Percentiles rank a stretch among this genome's conserved stretches.
phyloP scores from a whole-genome alignment of 1,139 yeast species.

The Geotrichum cucujoidarum region DNA sequence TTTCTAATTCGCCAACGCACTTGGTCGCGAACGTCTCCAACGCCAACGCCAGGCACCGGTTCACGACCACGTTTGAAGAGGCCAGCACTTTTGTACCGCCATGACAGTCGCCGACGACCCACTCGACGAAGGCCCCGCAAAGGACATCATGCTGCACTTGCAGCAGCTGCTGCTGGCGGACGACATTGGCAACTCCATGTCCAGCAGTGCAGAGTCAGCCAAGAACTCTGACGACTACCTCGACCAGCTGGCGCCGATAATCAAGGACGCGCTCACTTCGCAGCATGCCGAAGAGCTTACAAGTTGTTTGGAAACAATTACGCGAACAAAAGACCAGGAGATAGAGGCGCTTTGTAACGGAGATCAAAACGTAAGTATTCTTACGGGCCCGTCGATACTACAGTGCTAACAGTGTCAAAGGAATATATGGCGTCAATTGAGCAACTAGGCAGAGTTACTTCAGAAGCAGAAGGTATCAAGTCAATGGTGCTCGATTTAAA shows the following conservation, averaged over 20 bases:
- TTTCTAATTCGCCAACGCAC: no score
- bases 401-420: slow-evolving; percentile 11
- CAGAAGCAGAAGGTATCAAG: slow-evolving; percentile 51
- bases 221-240: slow-evolving; percentile 52
- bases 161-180: slow-evolving; percentile 20
- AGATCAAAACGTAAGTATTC: slow-evolving; percentile 48
- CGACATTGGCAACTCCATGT: slow-evolving; percentile 1
- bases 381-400: not conserved
- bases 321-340: slow-evolving; percentile 57
- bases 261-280: slow-evolving; percentile 58
- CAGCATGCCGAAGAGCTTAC: slow-evolving; percentile 56
- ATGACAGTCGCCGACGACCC: slow-evolving; percentile 11
- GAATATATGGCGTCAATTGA: slow-evolving; percentile 48
- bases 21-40: no score
- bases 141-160: slow-evolving; percentile 18
- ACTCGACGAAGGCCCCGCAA: slow-evolving; percentile 15
- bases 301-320: slow-evolving; percentile 52
- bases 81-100: no score
- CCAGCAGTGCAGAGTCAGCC: not conserved
- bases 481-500: slow-evolving; percentile 50
- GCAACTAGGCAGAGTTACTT: slow-evolving; percentile 53
- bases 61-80: no score
- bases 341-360: slow-evolving; percentile 57
- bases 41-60: no score
- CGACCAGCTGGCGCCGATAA: slow-evolving; percentile 76